Evolutionary conservation across 108 stramenopile genomes (phyloP).

Genomic region (Epithemia pelagica): DNA sequence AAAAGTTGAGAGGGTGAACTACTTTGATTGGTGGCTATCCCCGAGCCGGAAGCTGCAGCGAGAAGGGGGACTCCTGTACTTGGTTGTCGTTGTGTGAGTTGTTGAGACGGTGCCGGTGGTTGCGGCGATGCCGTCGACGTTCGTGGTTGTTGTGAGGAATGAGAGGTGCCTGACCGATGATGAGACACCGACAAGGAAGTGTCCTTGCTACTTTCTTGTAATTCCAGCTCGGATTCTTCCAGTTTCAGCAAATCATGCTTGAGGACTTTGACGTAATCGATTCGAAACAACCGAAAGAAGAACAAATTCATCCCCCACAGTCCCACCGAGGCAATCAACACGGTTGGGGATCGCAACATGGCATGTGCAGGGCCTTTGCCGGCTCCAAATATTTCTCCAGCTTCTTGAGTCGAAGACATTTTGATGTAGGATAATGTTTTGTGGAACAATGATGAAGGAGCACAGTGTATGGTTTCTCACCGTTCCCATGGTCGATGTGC

Average conservation of each 20-base stretch:
- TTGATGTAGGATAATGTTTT: no score
- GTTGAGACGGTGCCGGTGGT: background rate
- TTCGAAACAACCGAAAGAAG: slow-evolving; percentile 66
- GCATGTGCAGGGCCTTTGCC: slow-evolving; percentile 74
- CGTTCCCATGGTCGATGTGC: no score
- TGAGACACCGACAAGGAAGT: no score
- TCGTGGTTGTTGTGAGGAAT: no score
- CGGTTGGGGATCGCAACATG: slow-evolving; percentile 74
- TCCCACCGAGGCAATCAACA: slow-evolving; percentile 70
- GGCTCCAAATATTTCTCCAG: slow-evolving; percentile 73
- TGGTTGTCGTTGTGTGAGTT: background rate
- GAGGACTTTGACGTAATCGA: slow-evolving; percentile 68
- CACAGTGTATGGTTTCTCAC: no score
- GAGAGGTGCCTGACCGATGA: no score
- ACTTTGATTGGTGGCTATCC: background rate
- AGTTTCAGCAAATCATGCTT: slow-evolving; percentile 60
- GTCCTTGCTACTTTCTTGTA: background rate
- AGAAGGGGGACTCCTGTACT: background rate
- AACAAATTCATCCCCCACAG: slow-evolving; percentile 88
- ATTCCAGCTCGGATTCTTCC: slow-evolving; percentile 18
- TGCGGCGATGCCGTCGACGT: background rate
- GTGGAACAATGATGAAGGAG: no score
- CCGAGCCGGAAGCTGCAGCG: background rate
- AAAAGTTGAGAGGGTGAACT: background rate
- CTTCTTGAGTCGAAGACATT: slow-evolving; percentile 86